Evolutionary conservation across 2,329 filamentous ascomycete genomes (phyloP).

Genomic region (Aspergillus transmontanensis): DNA sequence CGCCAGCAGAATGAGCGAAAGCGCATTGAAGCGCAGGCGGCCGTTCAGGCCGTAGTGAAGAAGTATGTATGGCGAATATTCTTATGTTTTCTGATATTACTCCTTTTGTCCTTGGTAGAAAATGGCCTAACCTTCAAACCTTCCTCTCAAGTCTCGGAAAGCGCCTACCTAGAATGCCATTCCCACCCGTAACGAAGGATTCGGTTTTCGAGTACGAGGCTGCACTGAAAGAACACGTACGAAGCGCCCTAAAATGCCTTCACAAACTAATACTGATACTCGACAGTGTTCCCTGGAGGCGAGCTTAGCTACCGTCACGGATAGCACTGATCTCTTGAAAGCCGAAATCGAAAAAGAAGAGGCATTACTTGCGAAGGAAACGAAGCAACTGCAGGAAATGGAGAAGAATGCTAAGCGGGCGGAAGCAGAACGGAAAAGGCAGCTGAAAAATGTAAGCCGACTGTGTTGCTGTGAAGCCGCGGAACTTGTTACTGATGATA

Average conservation of each 20-base stretch:
- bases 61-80: conserved; percentile 36
- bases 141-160: conserved; percentile 35
- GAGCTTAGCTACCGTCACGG: conserved; percentile 41
- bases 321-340: conserved; percentile 43
- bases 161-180: conserved; percentile 49
- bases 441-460: conserved; percentile 43
- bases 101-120: not conserved
- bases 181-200: conserved; percentile 46
- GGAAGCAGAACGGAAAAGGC: conserved; percentile 41
- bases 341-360: conserved; percentile 48
- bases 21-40: conserved; percentile 45
- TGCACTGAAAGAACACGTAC: conserved; percentile 46
- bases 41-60: conserved; percentile 43
- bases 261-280: conserved; percentile 14
- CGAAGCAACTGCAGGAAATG: conserved; percentile 43
- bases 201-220: conserved; percentile 48
- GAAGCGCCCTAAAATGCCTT: conserved; percentile 11
- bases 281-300: conserved; percentile 40
- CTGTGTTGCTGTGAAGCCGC: not conserved
- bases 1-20: conserved; percentile 46
- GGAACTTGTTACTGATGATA: conserved; percentile 17
- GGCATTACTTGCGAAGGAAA: conserved; percentile 43
- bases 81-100: not conserved
- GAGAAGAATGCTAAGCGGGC: conserved; percentile 46
- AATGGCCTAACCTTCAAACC: not conserved